Evolutionary conservation across 192 early-diverging fungal species (phyloP), one percentile per base, ranked within the genome.

Genomic region (Mortierella hygrophila): DNA sequence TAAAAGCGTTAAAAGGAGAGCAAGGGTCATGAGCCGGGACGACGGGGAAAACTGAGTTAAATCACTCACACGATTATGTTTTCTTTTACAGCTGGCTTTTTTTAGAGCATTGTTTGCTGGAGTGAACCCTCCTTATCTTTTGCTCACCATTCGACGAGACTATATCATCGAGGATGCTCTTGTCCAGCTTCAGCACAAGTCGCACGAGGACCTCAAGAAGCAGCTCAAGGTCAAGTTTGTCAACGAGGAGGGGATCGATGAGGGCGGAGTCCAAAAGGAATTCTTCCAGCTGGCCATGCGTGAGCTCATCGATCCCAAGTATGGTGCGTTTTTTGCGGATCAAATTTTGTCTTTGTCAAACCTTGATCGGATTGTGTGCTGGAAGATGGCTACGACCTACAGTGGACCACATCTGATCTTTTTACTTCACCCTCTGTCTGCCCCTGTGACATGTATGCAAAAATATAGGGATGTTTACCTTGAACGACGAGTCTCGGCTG

Each of bases 221-320:
- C 97, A 97, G 83, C 91, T 98, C 32, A 92, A 97, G 55, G 94
- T 98, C 71, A 91, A 96, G 46, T 98, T 98, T 92, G 93, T 97
- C 1, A 96, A 96, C 37, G 97, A 98, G 76, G 97, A 98, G 79
- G 97, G 96, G 37, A 94, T 98, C 18, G 97, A 98, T 80, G 96
- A 97, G 76, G 97, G 97, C 68, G 97, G 97, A 16, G 95, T 98
- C 41, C 96, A 96, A 74, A 98, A 98, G 80, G 97, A 98, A 89
- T 98, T 97, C 89, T 97, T 98, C 79, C 94, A 96, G 72, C 91
- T 98, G 37, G 93, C 98, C 21, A 95, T 98, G 57, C 92, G 96
- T 73, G 96, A 98, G 47, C 90, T 98, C 32, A 97, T 97, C 88
- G 95, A 96, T 77, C 90, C 91, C 13, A 94, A 96, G 80, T 98